Evolutionary conservation across 2,329 filamentous ascomycete genomes (phyloP).

Genomic region (Diaporthe longicolla): DNA sequence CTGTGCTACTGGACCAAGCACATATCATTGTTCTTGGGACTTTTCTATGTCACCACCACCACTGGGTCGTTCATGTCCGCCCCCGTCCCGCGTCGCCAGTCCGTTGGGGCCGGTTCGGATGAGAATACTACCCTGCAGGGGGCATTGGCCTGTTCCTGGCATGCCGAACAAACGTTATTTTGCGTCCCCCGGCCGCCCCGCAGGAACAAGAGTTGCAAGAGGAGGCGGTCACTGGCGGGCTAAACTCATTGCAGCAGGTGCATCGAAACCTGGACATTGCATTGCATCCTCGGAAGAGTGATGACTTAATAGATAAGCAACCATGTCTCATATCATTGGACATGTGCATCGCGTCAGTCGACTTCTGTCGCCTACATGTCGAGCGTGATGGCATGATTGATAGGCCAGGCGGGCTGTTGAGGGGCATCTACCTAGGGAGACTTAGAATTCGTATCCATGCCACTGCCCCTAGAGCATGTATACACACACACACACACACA

Average conservation of each 20-base stretch:
- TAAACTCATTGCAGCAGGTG: constrained; percentile 30
- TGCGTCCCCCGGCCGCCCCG: not conserved
- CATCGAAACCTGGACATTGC: not conserved
- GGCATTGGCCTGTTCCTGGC: not conserved
- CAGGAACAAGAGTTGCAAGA: constrained; percentile 11
- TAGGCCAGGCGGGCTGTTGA: not conserved
- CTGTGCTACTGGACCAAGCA: too few species aligned
- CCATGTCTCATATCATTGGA: constrained; percentile 12
- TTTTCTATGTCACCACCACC: too few species aligned
- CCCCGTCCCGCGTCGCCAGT: too few species aligned
- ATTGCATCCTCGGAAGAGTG: constrained; percentile 5
- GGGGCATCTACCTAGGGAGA: too few species aligned
- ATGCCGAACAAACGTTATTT: constrained; percentile 12
- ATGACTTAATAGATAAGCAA: constrained; percentile 30
- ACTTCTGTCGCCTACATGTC: not conserved
- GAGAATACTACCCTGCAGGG: constrained; percentile 8
- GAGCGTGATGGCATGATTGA: not conserved
- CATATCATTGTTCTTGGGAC: too few species aligned
- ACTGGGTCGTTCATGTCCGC: too few species aligned
- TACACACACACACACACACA: not conserved
- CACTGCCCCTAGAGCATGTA: too few species aligned
- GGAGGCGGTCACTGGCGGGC: not conserved
- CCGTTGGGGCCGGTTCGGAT: not conserved
- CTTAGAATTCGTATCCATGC: not conserved
- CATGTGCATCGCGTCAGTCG: not conserved